phyloP scores from a whole-genome alignment of 805 yeast genomes.

The Geotrichum ghanense region DNA sequence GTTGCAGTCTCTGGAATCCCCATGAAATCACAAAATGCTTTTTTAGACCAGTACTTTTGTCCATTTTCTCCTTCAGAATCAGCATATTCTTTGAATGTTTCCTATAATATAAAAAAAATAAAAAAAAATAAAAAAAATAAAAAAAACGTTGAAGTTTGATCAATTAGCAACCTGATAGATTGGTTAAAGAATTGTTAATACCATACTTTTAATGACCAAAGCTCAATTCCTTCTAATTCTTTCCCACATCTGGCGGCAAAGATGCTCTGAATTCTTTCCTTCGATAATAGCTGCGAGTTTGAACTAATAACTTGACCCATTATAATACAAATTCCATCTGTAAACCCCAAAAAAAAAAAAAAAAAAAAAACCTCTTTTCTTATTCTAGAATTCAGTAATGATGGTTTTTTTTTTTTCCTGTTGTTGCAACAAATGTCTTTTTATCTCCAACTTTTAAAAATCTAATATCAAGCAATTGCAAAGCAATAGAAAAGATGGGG shows the following conservation, averaged over 20 bases:
- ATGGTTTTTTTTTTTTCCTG: no score
- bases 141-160: conserved; percentile 9
- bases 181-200: not conserved
- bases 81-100: not conserved
- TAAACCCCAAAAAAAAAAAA: no score
- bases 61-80: not conserved
- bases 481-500: no score
- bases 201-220: conserved; percentile 24
- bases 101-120: not conserved
- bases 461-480: no score
- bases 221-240: conserved; percentile 27
- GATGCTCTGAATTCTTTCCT: conserved; percentile 17
- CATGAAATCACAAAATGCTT: conserved; percentile 16
- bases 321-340: not conserved
- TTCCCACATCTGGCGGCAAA: conserved; percentile 25
- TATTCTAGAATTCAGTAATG: no score
- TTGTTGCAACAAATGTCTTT: no score
- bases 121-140: not conserved
- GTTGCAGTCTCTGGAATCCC: conserved; percentile 27
- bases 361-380: no score
- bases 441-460: no score
- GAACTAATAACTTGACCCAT: conserved; percentile 3
- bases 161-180: conserved; percentile 16
- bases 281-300: not conserved
- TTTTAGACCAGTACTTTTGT: not conserved